A percentile compares a stretch with the other conserved stretches of the same genome.
Evolutionary conservation across 106 monocot genomes (phyloP).

Genomic region (Gastrodia elata): DNA sequence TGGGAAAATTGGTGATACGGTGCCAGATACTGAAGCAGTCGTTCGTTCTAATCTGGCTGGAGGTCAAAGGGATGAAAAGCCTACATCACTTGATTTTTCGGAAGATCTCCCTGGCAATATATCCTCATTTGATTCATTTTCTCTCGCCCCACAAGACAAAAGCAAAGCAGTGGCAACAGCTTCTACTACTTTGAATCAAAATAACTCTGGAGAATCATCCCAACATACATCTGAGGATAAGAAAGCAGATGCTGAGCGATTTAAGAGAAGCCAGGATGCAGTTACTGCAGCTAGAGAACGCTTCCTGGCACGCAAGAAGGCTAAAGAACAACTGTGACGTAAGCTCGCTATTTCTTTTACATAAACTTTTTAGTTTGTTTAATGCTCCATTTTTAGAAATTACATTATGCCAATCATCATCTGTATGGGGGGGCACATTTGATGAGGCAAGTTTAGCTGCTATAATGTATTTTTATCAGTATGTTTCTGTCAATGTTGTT

Average conservation of each 20-base stretch:
- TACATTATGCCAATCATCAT: no score
- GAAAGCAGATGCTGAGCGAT: slow-evolving; percentile 15
- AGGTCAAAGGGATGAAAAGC: not conserved
- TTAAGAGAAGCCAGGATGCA: slow-evolving; percentile 58
- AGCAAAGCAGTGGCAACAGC: not conserved
- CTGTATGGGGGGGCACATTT: no score
- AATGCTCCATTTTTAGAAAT: not conserved
- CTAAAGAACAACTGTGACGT: slow-evolving; percentile 26
- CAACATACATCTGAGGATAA: slow-evolving; percentile 2
- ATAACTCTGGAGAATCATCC: not conserved
- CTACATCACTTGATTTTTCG: not conserved
- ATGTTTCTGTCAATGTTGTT: not conserved
- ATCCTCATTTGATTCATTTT: not conserved
- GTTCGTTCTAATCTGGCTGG: not conserved
- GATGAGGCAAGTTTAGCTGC: not conserved
- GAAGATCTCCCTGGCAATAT: not conserved
- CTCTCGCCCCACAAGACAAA: not conserved
- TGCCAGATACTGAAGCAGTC: slow-evolving; percentile 5
- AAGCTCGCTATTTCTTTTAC: not conserved
- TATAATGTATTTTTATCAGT: not conserved
- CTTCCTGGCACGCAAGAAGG: slow-evolving; percentile 68
- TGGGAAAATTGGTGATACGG: slow-evolving; percentile 5
- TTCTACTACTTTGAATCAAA: not conserved
- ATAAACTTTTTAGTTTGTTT: not conserved
- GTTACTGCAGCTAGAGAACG: slow-evolving; percentile 70